Evolutionary conservation across 2,329 filamentous ascomycete genomes (phyloP), one percentile per base, ranked within the genome.

Genomic region (Diplodia sapinea): DNA sequence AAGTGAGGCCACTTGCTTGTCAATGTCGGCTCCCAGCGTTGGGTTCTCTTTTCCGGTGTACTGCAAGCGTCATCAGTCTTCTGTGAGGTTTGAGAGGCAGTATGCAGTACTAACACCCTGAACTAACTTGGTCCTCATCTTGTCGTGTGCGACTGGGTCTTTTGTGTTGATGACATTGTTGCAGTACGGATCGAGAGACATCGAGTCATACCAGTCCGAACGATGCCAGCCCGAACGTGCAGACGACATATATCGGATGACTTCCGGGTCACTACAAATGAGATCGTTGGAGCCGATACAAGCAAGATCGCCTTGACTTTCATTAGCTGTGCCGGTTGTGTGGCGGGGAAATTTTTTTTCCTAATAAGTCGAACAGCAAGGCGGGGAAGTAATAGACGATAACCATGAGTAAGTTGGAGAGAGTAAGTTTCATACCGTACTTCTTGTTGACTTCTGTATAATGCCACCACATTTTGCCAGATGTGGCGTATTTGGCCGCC

Each of bases 91-190:
- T 54, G 70, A 7, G 70, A 51, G 54, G 43, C 20, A 31, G 11
- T 13, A 65, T 33, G 23, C 23, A 52, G 38, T 9, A n/a, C 68
- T 68, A 72, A 77, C 85, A 1, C 84, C 86, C 1, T 82, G 78
- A 3, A 82, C 79, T 79, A 87, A 82, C 69, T 85, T 83, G 70
- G 82, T 82, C 49, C 75, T 70, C 61, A 75, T 70, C 7, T 70
- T 72, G 67, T 77, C 74, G 69, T 88, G 86, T 51, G 80, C 79
- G 5, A 78, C 79, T 51, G 82, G 83, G 68, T 87, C 78, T 4
- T 80, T 80, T 70, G 84, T 79, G 1, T 80, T 83, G 68, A 88
- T 86, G 40, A 87, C 77, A 66, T 84, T 86, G 71, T 87, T 83
- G 4, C 79, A 76, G n/a, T 83, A 79, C 0, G 84, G 83, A 68